These are phyloP conservation scores for Dovyalis caffra DNA, from an alignment of 345 rosid genomes.

Conservation along the genomic window DNA sequence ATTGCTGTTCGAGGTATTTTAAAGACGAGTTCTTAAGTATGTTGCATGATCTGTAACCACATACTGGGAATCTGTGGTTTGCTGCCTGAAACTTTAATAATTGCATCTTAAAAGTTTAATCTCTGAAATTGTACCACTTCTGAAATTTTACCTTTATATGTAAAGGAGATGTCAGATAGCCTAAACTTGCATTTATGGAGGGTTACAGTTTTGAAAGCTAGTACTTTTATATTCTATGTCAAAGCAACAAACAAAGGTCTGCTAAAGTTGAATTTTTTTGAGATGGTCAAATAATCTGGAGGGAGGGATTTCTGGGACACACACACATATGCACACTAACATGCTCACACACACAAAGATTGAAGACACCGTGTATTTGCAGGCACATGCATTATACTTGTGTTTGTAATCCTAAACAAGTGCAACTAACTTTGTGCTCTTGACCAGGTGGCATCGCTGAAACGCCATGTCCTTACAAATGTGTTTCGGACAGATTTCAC, in stretches of 20 bases:
- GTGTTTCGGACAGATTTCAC: conserved; percentile 92
- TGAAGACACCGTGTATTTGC: not conserved
- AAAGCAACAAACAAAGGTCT: not conserved
- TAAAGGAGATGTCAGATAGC: not conserved
- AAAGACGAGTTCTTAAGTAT: not conserved
- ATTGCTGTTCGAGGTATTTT: conserved; percentile 73
- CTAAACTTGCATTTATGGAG: not conserved
- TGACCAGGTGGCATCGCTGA: conserved; percentile 81
- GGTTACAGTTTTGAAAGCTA: not conserved
- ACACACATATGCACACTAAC: too few species aligned
- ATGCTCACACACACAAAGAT: not conserved
- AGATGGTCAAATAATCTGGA: not conserved
- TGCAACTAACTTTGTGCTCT: not conserved
- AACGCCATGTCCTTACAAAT: conserved; percentile 90
- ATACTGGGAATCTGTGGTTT: not conserved
- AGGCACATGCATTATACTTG: not conserved
- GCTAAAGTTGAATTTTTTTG: not conserved
- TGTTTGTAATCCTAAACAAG: not conserved
- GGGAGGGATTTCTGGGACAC: not conserved
- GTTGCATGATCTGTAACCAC: not conserved
- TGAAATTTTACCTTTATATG: not conserved
- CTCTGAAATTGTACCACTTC: not conserved
- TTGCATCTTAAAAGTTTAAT: not conserved
- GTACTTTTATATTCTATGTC: not conserved
- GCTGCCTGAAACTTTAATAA: not conserved